phyloP scores from a whole-genome alignment of 106 monocot species.

The Dendrobium catenatum region DNA sequence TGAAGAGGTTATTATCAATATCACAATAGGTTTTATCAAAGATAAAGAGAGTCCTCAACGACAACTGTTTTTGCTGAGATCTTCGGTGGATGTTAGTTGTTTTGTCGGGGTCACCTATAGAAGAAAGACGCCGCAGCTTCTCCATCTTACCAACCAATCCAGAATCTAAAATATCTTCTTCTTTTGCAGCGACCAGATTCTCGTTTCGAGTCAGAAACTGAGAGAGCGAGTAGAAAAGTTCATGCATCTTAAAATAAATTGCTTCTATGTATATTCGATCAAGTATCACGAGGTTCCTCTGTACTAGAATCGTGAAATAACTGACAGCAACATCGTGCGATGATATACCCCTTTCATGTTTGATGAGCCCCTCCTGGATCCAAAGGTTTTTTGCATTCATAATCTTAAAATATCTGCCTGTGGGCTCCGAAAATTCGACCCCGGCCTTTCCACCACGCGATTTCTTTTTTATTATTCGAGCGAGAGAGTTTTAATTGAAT shows the following conservation, averaged over 20 bases:
- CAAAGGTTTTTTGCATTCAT: background rate
- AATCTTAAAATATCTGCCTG: background rate
- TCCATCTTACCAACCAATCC: background rate
- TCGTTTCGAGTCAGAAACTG: background rate
- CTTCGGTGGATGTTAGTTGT: background rate
- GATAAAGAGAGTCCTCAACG: constrained; percentile 11
- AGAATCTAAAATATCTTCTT: too few relatives aligned
- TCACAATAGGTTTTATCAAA: background rate
- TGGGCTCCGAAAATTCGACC: background rate
- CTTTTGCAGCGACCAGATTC: background rate
- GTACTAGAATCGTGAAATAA: constrained; percentile 2
- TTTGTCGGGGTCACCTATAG: too few relatives aligned
- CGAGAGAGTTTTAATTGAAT: too few relatives aligned
- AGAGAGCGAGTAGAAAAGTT: constrained; percentile 12
- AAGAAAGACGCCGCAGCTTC: background rate
- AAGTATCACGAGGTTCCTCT: constrained; percentile 11
- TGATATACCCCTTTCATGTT: background rate
- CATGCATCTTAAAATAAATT: constrained; percentile 4
- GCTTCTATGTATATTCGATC: background rate
- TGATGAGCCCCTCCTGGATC: constrained; percentile 6
- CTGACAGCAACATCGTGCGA: background rate
- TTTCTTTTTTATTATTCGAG: too few relatives aligned
- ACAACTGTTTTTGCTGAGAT: background rate
- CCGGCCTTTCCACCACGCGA: too few relatives aligned
- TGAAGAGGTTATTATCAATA: constrained; percentile 1